phyloP scores from a whole-genome alignment of 2,329 filamentous ascomycete species.

The Epichloe coenophiala region DNA sequence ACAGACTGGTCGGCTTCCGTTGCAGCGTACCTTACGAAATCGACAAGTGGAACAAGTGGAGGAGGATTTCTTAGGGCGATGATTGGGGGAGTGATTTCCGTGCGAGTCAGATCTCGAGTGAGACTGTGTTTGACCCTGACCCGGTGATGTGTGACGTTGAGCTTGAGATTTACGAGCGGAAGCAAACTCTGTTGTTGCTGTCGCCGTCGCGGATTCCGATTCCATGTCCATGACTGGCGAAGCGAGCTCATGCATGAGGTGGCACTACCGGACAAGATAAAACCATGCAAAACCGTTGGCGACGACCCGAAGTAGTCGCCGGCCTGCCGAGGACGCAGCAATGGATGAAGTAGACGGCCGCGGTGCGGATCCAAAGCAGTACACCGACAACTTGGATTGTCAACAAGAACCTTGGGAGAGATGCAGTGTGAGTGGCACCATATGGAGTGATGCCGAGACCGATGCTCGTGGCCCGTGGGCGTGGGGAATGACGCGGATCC shows the following conservation, averaged over 20 bases:
- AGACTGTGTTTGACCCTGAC: not conserved
- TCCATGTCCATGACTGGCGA: constrained; percentile 5
- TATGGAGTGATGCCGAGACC: too few relatives aligned
- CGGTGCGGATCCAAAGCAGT: too few relatives aligned
- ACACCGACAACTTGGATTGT: too few relatives aligned
- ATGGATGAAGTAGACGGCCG: too few relatives aligned
- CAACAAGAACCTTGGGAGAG: too few relatives aligned
- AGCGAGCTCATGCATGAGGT: too few relatives aligned
- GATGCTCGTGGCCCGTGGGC: too few relatives aligned
- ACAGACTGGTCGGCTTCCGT: constrained; percentile 38
- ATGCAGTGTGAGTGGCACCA: too few relatives aligned
- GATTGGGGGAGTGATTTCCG: constrained; percentile 11
- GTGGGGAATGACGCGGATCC: too few relatives aligned
- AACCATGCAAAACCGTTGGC: not conserved
- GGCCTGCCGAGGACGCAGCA: not conserved
- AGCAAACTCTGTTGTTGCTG: not conserved
- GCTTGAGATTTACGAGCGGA: not conserved
- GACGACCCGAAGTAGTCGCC: not conserved
- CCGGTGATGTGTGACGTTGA: not conserved
- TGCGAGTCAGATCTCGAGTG: not conserved
- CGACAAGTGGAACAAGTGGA: constrained; percentile 41
- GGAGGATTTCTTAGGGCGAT: constrained; percentile 27
- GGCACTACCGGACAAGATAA: not conserved
- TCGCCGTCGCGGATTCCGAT: not conserved
- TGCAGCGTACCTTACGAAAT: constrained; percentile 44